Base-by-base conservation (phyloP, 495 filamentous ascomycete species). In the Pseudoneurospora amorphoporcata region DNA sequence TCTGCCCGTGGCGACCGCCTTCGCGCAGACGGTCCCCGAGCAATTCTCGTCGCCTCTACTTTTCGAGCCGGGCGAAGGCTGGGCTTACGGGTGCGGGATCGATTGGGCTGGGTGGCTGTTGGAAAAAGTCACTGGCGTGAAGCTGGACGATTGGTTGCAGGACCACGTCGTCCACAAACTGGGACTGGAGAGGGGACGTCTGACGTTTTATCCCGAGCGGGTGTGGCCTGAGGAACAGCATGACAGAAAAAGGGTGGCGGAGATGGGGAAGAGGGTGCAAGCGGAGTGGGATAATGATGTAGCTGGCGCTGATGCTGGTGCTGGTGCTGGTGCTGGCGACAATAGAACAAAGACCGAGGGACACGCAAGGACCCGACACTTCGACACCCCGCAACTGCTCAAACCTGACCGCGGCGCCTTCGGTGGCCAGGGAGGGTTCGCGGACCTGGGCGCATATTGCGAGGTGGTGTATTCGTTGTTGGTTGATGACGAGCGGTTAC, bases 1-100 rank as follows among this genome's bases (percentile, higher is more conserved):
- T 16, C 43, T 12, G 3, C 40, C 14, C 72, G 41, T 29, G 61
- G 69, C 3, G 40, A 53, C 53, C 6, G 29, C 53, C 53, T 61
- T 61, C 7, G 23, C 53, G 19, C 3, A 23, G 6, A 73, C 78
- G 7, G 79, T 82, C 4, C 77, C 74, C 8, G 74, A 71, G 9
- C 69, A 74, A 16, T 80, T 78, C 69, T 73, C 68, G 37, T 76
- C 73, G 40, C 82, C 82, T 10, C 73, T 84, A 1, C 19, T 80
- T 1, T 83, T 80, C 69, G 77, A 82, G 45, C 83, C 81, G 0
- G 83, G 83, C 8, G 73, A 76, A 19, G 76, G 76, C 3, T 84
- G 81, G 81, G 72, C 58, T 1, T 83, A 84, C 61, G 78, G 82
- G n/a, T 69, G 70, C 8, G 75, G 78, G 0, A 39, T 79, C 9